Base-by-base conservation (phyloP, 2,329 filamentous ascomycete genomes). In the Exophiala sp. region DNA sequence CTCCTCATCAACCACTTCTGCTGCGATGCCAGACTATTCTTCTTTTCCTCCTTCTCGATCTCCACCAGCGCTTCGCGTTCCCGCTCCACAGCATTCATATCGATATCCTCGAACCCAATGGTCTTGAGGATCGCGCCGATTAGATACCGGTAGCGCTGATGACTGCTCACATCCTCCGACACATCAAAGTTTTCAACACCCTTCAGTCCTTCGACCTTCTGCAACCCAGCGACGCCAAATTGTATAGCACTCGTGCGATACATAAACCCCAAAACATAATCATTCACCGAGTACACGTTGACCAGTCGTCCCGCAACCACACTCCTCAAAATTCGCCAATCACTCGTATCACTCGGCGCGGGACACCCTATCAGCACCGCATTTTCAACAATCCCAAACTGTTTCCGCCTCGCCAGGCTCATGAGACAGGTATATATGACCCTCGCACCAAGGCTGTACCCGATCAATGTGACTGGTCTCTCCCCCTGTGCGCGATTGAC, bases 261-360 rank as follows among this genome's bases (percentile, higher is more conserved):
- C 14, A 96, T 75, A 67, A 96, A 92, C 1, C 84, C 91, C 1
- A 96, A 82, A 32, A 96, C 84, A 65, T 89, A 88, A 70, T 96
- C 91, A 56, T 94, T 91, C 48, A 86, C 84, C 1, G 89, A 92
- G 71, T 87, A 96, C 7, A 92, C 89, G 63, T 96, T 96, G 63
- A 95, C 87, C 6, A 96, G 78, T 53, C 87, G 82, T 2, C 91
- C 91, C 1, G 86, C 83, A 0, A 95, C 90, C 0, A 92, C 89
- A 41, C 82, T 83, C 29, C 89, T 83, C 61, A 95, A 83, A 35
- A 82, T 77, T 41, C 85, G 80, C 91, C 91, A 96, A 62, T 90
- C 83, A 1, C 78, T 78, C 0, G 81, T 71, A 41, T 86, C 81
- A 0, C 86, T 88, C 0, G 91, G 89, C 0, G 87, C 83, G 0